phyloP scores from a whole-genome alignment of 1,284 basidiomycete species.

The Sporisorium scitamineum region DNA sequence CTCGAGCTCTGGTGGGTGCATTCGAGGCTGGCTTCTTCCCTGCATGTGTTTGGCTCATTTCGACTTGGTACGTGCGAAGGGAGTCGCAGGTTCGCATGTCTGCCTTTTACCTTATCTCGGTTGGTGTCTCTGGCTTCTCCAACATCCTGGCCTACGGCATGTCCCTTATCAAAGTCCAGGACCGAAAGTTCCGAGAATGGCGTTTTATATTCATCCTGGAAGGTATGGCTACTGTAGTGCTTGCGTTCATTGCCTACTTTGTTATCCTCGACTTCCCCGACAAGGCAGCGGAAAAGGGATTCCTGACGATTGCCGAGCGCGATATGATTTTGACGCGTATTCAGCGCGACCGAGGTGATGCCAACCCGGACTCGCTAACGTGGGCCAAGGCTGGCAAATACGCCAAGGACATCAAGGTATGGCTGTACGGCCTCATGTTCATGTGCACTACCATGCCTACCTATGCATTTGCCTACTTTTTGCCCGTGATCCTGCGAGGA shows the following conservation, averaged over 20 bases:
- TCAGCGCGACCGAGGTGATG: conserved; percentile 71
- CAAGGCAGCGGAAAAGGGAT: conserved; percentile 68
- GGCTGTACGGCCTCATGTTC: conserved; percentile 71
- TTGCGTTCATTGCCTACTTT: conserved; percentile 53
- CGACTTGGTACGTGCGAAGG: conserved; percentile 72
- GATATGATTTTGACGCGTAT: conserved; percentile 70
- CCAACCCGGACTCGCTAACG: conserved; percentile 70
- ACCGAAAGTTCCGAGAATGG: conserved; percentile 61
- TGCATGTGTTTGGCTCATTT: conserved; percentile 70
- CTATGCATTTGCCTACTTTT: conserved; percentile 68
- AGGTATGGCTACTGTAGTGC: conserved; percentile 46
- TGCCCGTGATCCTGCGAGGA: conserved; percentile 70
- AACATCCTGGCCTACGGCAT: conserved; percentile 70
- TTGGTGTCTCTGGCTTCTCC: conserved; percentile 70
- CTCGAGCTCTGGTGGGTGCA: conserved; percentile 70
- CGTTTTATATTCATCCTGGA: conserved; percentile 62
- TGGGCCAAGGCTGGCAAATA: conserved; percentile 67
- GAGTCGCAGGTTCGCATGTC: conserved; percentile 70
- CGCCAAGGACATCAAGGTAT: conserved; percentile 70
- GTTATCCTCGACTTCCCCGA: conserved; percentile 71
- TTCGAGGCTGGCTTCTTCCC: conserved; percentile 66
- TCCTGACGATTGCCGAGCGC: conserved; percentile 70
- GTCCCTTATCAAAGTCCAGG: conserved; percentile 32
- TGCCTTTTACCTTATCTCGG: conserved; percentile 70
- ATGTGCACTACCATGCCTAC: conserved; percentile 56